phyloP scores from a whole-genome alignment of 192 early-diverging fungal genomes.

The Rhizophagus sp. region DNA sequence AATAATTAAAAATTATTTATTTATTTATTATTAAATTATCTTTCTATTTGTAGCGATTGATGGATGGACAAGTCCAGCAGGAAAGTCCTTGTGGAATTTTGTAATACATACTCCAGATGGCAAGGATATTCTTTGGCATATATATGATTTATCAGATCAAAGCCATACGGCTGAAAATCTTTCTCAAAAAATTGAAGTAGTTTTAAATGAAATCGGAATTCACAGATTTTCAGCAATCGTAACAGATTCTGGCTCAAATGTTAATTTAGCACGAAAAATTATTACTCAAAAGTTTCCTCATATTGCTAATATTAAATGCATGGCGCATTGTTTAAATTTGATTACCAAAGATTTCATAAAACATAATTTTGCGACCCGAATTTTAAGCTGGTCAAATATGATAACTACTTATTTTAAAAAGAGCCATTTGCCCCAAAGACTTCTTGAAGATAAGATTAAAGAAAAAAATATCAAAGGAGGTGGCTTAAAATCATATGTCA shows the following conservation, averaged over 20 bases:
- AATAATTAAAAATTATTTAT: neutral
- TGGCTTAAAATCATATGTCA: neutral
- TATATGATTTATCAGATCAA: neutral
- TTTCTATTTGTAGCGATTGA: neutral
- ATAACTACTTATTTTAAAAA: neutral
- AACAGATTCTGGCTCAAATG: neutral
- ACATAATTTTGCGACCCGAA: neutral
- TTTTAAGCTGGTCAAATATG: neutral
- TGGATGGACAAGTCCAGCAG: neutral
- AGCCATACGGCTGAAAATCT: neutral
- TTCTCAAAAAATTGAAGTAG: neutral
- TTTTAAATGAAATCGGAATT: neutral
- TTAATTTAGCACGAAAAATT: slow-evolving; percentile 3
- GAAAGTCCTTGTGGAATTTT: slow-evolving; percentile 2
- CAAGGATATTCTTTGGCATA: neutral
- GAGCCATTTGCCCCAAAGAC: neutral
- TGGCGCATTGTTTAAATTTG: neutral
- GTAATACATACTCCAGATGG: neutral
- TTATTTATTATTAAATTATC: neutral
- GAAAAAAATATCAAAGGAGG: neutral
- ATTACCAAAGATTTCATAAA: slow-evolving; percentile 2
- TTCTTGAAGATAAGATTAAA: neutral
- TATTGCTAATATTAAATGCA: neutral
- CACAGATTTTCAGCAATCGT: neutral
- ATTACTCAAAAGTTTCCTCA: neutral